Evolutionary conservation across 192 early-diverging fungal species (phyloP), one percentile per base, ranked within the genome.

Genomic region (Linnemannia elongata): DNA sequence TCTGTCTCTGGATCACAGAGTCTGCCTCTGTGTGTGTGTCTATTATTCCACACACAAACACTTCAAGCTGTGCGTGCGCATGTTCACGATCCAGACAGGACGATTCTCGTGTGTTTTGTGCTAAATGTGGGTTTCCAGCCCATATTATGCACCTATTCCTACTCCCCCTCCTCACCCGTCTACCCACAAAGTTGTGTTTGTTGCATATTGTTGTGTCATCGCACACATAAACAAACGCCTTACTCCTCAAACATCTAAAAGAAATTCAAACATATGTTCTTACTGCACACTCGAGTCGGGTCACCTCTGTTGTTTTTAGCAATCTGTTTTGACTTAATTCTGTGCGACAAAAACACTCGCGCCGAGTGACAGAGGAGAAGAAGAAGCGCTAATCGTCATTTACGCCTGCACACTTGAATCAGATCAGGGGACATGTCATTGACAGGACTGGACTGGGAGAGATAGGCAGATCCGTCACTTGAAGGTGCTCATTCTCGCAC

Each of bases 11-110:
- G 38, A 39, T 39, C 38, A 38, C 38, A 39, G 38, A 39, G 3
- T 39, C 6, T 39, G 38, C 6, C 4, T 69, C 33, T 17, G 22
- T 69, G 30, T 36, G 1, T 69, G 2, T 69, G 9, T 36, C 1
- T 30, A 13, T 69, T 18, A 41, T 71, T 38, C 39, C 22, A 71
- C 24, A 71, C 7, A 38, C 60, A 66, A 66, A 66, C 60, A 66
- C 60, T 66, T 66, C 60, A 66, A 27, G 60, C 60, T 66, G 60
- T 66, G 60, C 60, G 60, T 66, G 60, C 60, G 30, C 60, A 66
- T 66, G 60, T 33, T 66, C 27, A 27, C 12, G n/a, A 66, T 66
- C n/a, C 55, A 7, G 27, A 33, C 2, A 33, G 60, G 60, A 15
- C 24, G 22, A 57, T 2, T 27, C 9, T 57, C 17, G 49, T 52